Percentiles rank a stretch among this genome's conserved stretches.
Conservation (phyloP, 257 asterid genomes). For the Forsythia suspensa region DNA sequence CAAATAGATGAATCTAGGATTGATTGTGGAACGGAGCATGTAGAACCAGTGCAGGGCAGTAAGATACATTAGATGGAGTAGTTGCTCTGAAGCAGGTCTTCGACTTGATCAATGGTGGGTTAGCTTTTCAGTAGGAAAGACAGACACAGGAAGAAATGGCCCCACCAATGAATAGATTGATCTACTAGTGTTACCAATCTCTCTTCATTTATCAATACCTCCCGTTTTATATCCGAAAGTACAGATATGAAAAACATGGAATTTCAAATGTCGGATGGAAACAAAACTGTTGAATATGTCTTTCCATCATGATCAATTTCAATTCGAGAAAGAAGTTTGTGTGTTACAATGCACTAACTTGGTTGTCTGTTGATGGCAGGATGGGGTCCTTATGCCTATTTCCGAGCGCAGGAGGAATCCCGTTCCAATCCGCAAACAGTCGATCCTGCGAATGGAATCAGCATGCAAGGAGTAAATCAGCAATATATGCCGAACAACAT, state of each 20-base stretch:
- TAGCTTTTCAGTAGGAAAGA: background rate
- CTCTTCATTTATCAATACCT: background rate
- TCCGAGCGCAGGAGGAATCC: slow-evolving; percentile 41
- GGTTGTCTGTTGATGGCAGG: slow-evolving; percentile 26
- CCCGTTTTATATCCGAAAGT: background rate
- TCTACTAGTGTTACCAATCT: too few relatives aligned
- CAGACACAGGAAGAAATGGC: background rate
- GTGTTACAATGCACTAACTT: background rate
- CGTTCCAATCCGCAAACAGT: slow-evolving; percentile 15
- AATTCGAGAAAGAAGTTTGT: background rate
- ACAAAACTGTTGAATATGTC: background rate
- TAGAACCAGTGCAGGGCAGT: too few relatives aligned
- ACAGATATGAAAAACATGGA: background rate
- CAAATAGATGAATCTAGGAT: background rate
- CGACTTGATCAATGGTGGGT: too few relatives aligned
- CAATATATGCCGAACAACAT: slow-evolving; percentile 24
- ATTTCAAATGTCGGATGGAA: background rate
- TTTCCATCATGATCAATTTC: background rate
- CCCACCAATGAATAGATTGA: too few relatives aligned
- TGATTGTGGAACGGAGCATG: background rate
- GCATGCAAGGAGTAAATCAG: slow-evolving; percentile 28
- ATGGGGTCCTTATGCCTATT: slow-evolving; percentile 52
- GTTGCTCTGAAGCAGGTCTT: too few relatives aligned
- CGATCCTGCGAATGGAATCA: slow-evolving; percentile 15
- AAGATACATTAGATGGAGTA: too few relatives aligned